phyloP scores from a whole-genome alignment of 805 yeast species.

The Limtongia smithiae region DNA sequence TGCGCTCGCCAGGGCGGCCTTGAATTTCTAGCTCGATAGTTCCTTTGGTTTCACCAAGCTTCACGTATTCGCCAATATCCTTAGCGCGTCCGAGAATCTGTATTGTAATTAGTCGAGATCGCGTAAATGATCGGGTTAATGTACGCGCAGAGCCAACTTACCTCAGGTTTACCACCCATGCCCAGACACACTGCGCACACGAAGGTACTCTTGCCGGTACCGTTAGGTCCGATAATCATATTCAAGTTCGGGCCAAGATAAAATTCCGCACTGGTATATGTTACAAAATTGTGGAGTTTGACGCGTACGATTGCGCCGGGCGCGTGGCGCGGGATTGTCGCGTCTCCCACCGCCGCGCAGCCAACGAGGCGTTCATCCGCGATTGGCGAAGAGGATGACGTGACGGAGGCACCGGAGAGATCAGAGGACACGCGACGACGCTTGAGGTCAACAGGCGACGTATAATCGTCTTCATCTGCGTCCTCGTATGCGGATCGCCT shows the following conservation, averaged over 20 bases:
- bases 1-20: conserved; percentile 37
- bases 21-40: conserved; percentile 52
- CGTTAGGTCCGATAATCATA: conserved; percentile 95
- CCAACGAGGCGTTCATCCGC: not conserved
- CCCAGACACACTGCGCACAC: conserved; percentile 93
- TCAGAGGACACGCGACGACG: not conserved
- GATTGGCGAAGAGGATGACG: not conserved
- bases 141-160: no score
- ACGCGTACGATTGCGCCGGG: conserved; percentile 53
- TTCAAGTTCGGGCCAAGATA: conserved; percentile 75
- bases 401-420: not conserved
- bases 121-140: no score
- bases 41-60: conserved; percentile 53
- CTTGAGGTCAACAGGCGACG: not conserved
- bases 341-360: not conserved
- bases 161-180: conserved; percentile 69
- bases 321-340: conserved; percentile 28
- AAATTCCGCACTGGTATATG: conserved; percentile 62
- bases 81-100: conserved; percentile 61
- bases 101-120: no score
- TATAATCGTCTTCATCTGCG: not conserved
- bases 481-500: not conserved
- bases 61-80: conserved; percentile 63
- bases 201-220: conserved; percentile 90
- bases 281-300: conserved; percentile 58